Evolutionary conservation across 192 early-diverging fungal genomes (phyloP).

Genomic region (Haplosporangium gracile): DNA sequence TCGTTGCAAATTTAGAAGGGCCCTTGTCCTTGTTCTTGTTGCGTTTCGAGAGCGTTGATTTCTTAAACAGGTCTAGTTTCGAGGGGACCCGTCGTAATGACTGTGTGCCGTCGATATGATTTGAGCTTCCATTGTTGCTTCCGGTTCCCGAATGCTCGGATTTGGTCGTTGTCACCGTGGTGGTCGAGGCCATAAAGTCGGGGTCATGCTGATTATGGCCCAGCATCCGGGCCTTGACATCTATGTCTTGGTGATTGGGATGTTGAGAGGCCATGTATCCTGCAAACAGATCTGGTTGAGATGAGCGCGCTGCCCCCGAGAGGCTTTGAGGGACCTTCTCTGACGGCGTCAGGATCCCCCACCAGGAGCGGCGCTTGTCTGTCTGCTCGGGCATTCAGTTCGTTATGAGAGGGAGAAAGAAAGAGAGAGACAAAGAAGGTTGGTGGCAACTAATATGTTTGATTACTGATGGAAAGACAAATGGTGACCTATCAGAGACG

Average conservation of each 20-base stretch:
- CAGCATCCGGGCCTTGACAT: constrained; percentile 16
- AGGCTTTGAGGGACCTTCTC: constrained; percentile 7
- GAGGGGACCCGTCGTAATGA: constrained; percentile 31
- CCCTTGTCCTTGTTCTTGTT: constrained; percentile 27
- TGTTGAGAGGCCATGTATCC: neutral
- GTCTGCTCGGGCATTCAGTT: constrained; percentile 47
- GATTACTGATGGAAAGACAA: neutral
- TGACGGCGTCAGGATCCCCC: constrained; percentile 35
- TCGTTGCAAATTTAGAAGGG: constrained; percentile 49
- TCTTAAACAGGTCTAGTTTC: constrained; percentile 53
- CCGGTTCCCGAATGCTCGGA: neutral
- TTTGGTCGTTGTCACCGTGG: neutral
- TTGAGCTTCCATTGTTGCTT: neutral
- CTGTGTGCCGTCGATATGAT: constrained; percentile 6
- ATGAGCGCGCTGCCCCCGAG: neutral
- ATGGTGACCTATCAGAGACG: neutral
- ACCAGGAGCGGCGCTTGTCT: constrained; percentile 52
- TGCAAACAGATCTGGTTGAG: constrained; percentile 27
- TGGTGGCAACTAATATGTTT: neutral
- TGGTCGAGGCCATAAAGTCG: constrained; percentile 3
- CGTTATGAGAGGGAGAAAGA: neutral
- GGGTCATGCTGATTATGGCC: constrained; percentile 13
- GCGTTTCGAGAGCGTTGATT: constrained; percentile 25
- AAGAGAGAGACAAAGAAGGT: neutral
- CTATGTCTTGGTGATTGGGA: constrained; percentile 1